Evolutionary conservation across 2,329 filamentous ascomycete species (phyloP).

Genomic region (Paradendryphiella salina): DNA sequence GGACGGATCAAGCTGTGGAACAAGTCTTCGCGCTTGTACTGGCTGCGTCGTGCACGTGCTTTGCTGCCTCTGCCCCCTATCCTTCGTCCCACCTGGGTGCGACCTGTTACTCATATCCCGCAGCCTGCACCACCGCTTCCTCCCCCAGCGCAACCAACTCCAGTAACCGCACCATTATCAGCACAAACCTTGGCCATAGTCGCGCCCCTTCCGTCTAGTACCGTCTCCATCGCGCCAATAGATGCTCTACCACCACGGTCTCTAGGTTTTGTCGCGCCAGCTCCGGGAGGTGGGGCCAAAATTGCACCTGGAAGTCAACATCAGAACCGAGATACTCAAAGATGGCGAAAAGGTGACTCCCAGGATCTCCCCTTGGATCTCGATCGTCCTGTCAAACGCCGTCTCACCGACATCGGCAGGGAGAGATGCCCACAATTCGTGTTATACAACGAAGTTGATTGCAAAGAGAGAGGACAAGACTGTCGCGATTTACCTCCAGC

Average conservation of each 20-base stretch:
- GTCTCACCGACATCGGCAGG: neutral
- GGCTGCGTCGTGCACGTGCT: neutral
- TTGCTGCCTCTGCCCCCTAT: neutral
- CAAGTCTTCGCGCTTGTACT: neutral
- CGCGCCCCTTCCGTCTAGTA: neutral
- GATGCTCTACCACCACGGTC: neutral
- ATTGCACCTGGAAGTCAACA: neutral
- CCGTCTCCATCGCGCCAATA: neutral
- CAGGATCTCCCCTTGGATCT: neutral
- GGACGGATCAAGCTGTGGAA: neutral
- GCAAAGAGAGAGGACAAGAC: neutral
- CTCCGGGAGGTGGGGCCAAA: neutral
- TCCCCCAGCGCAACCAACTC: neutral
- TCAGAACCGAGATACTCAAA: neutral
- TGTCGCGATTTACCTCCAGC: neutral
- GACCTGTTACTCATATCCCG: neutral
- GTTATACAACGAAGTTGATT: conserved; percentile 1
- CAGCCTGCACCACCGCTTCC: neutral
- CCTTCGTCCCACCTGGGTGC: neutral
- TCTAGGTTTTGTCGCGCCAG: neutral
- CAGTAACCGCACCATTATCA: too few relatives aligned
- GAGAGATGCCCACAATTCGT: conserved; percentile 6
- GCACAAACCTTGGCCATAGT: neutral
- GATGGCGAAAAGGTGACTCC: neutral
- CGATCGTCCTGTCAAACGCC: conserved; percentile 1